Conservation (phyloP, 768 basidiomycete species). For the Boletus barrowsii region DNA sequence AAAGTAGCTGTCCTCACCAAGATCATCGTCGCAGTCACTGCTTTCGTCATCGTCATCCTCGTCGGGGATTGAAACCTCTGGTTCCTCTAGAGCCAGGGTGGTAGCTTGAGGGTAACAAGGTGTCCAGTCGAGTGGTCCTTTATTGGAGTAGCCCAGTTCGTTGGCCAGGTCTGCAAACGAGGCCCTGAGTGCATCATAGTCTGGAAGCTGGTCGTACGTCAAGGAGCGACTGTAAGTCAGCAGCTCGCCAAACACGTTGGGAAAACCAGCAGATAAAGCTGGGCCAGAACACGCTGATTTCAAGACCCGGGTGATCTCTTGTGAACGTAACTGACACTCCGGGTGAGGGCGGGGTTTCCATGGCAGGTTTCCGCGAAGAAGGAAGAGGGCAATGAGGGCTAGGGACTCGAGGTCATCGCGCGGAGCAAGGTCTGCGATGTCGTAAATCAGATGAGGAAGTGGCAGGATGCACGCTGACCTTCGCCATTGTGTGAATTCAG, state of each 20-base stretch:
- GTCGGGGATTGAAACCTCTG: background rate
- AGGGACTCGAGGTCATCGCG: slow-evolving; percentile 4
- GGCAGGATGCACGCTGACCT: background rate
- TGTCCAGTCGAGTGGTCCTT: slow-evolving; percentile 5
- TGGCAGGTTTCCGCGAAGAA: slow-evolving; percentile 1
- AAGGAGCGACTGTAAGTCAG: slow-evolving; percentile 1
- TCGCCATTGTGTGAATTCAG: slow-evolving; percentile 2
- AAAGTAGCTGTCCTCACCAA: slow-evolving; percentile 1
- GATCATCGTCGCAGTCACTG: background rate
- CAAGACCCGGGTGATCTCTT: background rate
- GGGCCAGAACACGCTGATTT: background rate
- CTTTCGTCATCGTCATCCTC: background rate
- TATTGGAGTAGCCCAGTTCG: background rate
- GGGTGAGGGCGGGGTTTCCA: slow-evolving; percentile 1
- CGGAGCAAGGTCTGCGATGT: background rate
- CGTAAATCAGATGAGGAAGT: background rate
- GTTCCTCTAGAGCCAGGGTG: background rate
- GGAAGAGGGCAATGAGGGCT: background rate
- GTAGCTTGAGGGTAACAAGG: background rate
- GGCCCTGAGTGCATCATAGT: background rate
- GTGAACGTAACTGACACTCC: background rate
- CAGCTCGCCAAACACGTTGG: background rate
- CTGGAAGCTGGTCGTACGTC: background rate
- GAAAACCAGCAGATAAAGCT: background rate
- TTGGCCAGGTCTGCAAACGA: background rate